Conservation (phyloP, 1,284 basidiomycete genomes). For the Gomphus bonarii region DNA sequence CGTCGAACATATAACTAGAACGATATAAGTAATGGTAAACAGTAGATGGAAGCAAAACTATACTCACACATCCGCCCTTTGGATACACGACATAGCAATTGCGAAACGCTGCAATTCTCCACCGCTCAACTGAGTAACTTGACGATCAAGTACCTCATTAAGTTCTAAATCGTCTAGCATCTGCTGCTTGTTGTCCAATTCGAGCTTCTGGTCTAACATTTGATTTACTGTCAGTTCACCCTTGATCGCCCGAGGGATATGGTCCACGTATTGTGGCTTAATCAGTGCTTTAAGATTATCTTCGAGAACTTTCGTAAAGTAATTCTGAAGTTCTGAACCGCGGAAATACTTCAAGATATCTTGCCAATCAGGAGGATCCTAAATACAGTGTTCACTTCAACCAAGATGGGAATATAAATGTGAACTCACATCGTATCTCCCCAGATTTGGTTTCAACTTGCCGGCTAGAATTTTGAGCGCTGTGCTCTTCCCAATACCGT, state of each 20-base stretch:
- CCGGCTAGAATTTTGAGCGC: conserved; percentile 92
- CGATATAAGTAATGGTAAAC: not conserved
- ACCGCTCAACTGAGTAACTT: conserved; percentile 80
- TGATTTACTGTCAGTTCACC: conserved; percentile 74
- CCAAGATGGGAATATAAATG: conserved; percentile 1
- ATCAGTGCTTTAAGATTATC: conserved; percentile 96
- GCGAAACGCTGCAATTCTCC: conserved; percentile 96
- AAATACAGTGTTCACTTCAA: conserved; percentile 5
- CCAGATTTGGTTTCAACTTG: conserved; percentile 90
- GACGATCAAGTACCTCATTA: conserved; percentile 73
- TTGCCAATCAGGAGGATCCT: conserved; percentile 96
- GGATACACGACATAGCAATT: conserved; percentile 88
- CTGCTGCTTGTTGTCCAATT: conserved; percentile 73
- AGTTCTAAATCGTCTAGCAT: conserved; percentile 83
- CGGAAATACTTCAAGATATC: conserved; percentile 97
- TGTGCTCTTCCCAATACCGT: conserved; percentile 97
- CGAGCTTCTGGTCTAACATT: conserved; percentile 85
- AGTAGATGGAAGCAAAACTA: not conserved
- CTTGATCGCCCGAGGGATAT: conserved; percentile 94
- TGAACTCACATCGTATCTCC: conserved; percentile 71
- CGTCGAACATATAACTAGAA: conserved; percentile 89
- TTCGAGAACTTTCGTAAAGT: conserved; percentile 97
- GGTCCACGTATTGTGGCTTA: conserved; percentile 98
- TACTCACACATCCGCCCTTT: conserved; percentile 80
- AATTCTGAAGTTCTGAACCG: conserved; percentile 94